Percentiles rank a stretch among this genome's conserved stretches.
Evolutionary conservation across 1,139 yeast genomes (phyloP).

Genomic region (Taphrina communis): DNA sequence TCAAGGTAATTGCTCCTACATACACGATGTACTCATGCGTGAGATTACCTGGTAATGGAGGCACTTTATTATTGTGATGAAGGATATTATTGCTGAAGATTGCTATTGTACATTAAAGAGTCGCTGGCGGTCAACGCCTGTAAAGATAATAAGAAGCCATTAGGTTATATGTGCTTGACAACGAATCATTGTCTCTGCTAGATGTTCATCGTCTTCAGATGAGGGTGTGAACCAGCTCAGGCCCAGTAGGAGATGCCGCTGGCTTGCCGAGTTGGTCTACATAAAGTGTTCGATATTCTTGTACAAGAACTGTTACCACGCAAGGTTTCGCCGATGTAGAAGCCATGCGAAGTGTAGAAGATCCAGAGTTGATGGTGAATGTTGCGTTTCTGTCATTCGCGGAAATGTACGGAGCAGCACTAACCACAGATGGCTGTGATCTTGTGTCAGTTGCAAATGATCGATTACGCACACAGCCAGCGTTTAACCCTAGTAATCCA

Average conservation of each 20-base stretch:
- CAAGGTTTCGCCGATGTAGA: conserved; percentile 2
- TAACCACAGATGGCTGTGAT: not conserved
- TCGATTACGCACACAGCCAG: conserved; percentile 3
- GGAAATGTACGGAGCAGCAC: not conserved
- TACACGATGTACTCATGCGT: too few relatives aligned
- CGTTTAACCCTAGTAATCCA: conserved; percentile 6
- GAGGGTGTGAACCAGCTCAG: not conserved
- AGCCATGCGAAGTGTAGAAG: not conserved
- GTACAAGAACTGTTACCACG: conserved; percentile 5
- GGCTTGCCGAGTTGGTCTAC: not conserved
- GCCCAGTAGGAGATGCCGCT: not conserved
- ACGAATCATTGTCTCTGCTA: not conserved
- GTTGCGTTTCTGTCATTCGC: not conserved
- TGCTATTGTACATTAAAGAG: conserved; percentile 3
- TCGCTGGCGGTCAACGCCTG: conserved; percentile 14
- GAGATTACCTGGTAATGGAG: too few relatives aligned
- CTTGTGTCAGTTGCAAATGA: not conserved
- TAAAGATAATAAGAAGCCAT: not conserved
- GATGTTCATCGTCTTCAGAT: not conserved
- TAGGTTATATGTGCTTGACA: not conserved
- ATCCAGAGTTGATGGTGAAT: not conserved
- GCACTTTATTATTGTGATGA: too few relatives aligned
- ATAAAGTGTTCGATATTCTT: conserved; percentile 5
- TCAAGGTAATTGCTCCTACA: too few relatives aligned
- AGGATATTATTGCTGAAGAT: conserved; percentile 1